Evolutionary conservation across 805 yeast species (phyloP).

Genomic region (Peterozyma xylosa): DNA sequence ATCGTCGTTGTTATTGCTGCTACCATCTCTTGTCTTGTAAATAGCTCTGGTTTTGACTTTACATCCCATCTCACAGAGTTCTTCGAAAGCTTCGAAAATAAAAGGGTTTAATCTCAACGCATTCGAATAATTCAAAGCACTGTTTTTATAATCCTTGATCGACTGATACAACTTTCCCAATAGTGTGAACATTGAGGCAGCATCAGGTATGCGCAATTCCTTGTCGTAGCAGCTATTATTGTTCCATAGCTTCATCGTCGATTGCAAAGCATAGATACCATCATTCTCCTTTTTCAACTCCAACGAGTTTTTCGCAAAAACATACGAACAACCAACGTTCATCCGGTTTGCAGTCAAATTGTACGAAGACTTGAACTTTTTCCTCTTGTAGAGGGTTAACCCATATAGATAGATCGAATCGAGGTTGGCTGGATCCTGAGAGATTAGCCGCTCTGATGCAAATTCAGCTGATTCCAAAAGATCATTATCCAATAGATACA

Average conservation of each 20-base stretch:
- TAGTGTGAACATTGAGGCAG: constrained; percentile 59
- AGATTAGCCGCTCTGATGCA: constrained; percentile 73
- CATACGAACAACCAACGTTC: constrained; percentile 63
- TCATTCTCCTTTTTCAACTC: constrained; percentile 46
- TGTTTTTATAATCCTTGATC: constrained; percentile 54
- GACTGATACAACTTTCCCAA: constrained; percentile 62
- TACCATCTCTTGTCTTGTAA: constrained; percentile 24
- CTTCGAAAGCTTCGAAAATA: constrained; percentile 81
- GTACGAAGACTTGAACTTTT: constrained; percentile 56
- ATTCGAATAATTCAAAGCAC: constrained; percentile 59
- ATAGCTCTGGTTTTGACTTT: constrained; percentile 53
- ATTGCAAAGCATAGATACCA: constrained; percentile 49
- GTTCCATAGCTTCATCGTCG: constrained; percentile 29
- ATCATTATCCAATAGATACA: constrained; percentile 68
- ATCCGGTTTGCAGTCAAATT: constrained; percentile 29
- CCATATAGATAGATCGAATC: constrained; percentile 68
- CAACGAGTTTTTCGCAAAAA: constrained; percentile 65
- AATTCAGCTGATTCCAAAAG: constrained; percentile 73
- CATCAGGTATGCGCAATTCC: constrained; percentile 42
- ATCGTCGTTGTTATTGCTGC: neutral
- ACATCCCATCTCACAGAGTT: constrained; percentile 66
- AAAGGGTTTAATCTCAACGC: constrained; percentile 72
- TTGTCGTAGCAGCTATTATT: constrained; percentile 13
- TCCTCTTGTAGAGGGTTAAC: constrained; percentile 51
- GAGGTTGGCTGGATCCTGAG: constrained; percentile 45